Conservation (phyloP, 1,284 basidiomycete genomes). For the Rhodotorula glutinis region DNA sequence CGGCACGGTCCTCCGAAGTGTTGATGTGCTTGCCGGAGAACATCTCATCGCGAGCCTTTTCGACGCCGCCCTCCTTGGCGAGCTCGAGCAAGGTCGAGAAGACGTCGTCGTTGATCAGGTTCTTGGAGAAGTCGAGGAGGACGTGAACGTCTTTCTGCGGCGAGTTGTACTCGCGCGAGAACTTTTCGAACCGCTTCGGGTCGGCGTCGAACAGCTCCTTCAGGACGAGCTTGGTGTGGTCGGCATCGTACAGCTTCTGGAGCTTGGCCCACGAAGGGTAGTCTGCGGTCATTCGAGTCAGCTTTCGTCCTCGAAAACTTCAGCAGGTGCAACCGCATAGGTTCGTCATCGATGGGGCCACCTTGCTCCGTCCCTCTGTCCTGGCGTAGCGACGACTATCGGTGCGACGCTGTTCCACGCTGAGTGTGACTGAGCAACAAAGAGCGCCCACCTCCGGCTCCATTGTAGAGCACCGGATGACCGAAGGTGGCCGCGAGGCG, state of each 20-base stretch:
- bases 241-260: constrained; percentile 73
- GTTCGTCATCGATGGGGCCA: background rate
- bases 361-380: too few relatives aligned
- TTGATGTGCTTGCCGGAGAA: constrained; percentile 96
- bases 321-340: background rate
- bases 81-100: constrained; percentile 66
- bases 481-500: constrained; percentile 9
- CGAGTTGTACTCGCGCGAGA: constrained; percentile 74
- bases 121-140: constrained; percentile 95
- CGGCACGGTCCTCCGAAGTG: constrained; percentile 93
- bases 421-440: too few relatives aligned
- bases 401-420: too few relatives aligned
- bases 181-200: constrained; percentile 77
- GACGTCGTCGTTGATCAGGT: constrained; percentile 85
- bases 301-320: too few relatives aligned
- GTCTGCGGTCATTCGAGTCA: constrained; percentile 53
- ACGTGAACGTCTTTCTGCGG: constrained; percentile 68
- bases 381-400: too few relatives aligned
- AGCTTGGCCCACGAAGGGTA: constrained; percentile 89
- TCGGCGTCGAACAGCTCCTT: constrained; percentile 89
- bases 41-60: constrained; percentile 85
- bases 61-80: constrained; percentile 79
- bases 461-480: background rate
- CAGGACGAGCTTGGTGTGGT: constrained; percentile 72
- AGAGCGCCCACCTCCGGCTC: too few relatives aligned